A percentile compares a stretch with the other conserved stretches of the same genome.
Conservation (phyloP, 495 filamentous ascomycete genomes). For the Aspergillus affinis region DNA sequence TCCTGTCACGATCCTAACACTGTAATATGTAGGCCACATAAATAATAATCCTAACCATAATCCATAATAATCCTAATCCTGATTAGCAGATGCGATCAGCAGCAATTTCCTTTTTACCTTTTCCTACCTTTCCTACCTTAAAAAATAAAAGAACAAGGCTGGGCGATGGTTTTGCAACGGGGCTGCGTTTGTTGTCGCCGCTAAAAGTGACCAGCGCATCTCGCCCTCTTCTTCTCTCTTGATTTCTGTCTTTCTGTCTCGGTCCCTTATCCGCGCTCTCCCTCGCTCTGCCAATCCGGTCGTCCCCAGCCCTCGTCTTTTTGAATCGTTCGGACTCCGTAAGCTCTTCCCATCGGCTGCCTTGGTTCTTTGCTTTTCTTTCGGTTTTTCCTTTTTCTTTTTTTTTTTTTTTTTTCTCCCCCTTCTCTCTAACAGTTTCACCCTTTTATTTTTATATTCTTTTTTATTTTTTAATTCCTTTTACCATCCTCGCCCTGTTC, state of each 20-base stretch:
- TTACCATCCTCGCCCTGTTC: background rate
- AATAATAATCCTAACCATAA: background rate
- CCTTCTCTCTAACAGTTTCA: background rate
- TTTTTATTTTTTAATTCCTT: slow-evolving; percentile 4
- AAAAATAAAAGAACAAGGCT: background rate
- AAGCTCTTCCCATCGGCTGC: background rate
- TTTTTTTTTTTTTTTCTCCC: too few species aligned
- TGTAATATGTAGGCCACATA: too few species aligned
- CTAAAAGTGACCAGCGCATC: slow-evolving; percentile 3
- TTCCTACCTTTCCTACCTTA: too few species aligned
- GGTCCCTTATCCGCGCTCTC: too few species aligned
- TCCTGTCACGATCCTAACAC: too few species aligned
- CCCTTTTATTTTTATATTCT: slow-evolving; percentile 1
- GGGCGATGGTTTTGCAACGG: slow-evolving; percentile 2
- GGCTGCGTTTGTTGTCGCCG: slow-evolving; percentile 13
- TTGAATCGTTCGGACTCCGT: background rate
- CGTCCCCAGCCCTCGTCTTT: slow-evolving; percentile 10
- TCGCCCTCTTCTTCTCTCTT: background rate
- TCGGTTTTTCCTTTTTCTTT: too few species aligned
- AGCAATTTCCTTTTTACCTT: too few species aligned
- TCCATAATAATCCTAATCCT: background rate
- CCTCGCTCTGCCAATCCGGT: background rate
- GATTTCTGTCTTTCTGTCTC: background rate
- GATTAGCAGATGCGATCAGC: background rate
- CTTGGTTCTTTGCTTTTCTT: background rate